Percentiles rank a stretch among this genome's conserved stretches.
Evolutionary conservation across 2,329 filamentous ascomycete species (phyloP).

Genomic region (Alternaria sp.): DNA sequence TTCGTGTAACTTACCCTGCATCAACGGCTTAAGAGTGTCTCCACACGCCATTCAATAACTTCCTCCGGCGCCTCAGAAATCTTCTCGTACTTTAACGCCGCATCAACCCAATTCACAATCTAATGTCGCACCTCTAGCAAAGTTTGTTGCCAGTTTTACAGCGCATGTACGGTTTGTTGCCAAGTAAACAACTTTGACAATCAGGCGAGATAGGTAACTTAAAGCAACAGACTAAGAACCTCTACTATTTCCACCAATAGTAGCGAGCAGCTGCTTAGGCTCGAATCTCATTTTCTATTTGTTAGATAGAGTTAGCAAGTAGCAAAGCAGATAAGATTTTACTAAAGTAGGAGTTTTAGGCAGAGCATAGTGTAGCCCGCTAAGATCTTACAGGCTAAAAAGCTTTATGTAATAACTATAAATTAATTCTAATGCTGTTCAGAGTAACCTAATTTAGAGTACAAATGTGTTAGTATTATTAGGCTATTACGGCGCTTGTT

Average conservation of each 20-base stretch:
- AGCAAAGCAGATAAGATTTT: background rate
- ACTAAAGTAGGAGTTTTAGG: too few relatives aligned
- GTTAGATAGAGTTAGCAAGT: background rate
- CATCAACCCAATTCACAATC: background rate
- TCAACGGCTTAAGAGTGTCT: background rate
- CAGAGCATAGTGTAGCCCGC: too few relatives aligned
- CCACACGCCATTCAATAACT: background rate
- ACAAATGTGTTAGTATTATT: too few relatives aligned
- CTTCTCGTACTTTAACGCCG: background rate
- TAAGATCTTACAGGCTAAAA: too few relatives aligned
- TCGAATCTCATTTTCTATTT: background rate
- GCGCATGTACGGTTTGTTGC: background rate
- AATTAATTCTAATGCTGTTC: too few relatives aligned
- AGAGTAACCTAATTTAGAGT: too few relatives aligned
- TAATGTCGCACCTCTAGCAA: background rate
- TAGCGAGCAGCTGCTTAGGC: background rate
- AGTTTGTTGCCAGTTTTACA: background rate
- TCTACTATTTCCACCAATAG: background rate
- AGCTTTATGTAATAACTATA: too few relatives aligned
- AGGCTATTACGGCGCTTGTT: too few relatives aligned
- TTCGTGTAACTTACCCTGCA: background rate
- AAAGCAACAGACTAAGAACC: background rate
- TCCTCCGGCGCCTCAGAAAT: background rate
- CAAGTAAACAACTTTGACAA: background rate
- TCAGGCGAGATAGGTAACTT: background rate